Percentiles rank a stretch among this genome's conserved stretches.
phyloP scores from a whole-genome alignment of 2,329 filamentous ascomycete genomes.

The Fusarium lateritium region DNA sequence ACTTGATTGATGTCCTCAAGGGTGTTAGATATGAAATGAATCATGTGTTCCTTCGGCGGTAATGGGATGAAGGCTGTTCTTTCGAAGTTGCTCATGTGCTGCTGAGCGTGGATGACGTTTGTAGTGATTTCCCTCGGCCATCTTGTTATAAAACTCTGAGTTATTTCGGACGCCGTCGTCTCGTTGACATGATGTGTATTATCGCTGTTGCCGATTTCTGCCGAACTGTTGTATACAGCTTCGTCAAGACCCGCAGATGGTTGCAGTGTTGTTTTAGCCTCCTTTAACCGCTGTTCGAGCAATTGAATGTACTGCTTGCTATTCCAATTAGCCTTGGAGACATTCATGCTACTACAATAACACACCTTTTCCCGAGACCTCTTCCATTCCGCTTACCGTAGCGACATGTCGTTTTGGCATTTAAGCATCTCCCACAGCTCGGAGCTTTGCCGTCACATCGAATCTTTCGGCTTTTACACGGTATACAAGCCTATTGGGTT shows the following conservation, averaged over 20 bases:
- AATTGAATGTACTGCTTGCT: not conserved
- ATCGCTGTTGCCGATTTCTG: rapidly evolving
- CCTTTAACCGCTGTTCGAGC: not conserved
- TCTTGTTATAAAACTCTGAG: not conserved
- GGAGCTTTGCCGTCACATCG: not conserved
- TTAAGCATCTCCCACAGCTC: not conserved
- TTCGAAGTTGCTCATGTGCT: not conserved
- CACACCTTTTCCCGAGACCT: not conserved
- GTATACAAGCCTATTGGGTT: slow-evolving; percentile 1
- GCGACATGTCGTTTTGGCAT: not conserved
- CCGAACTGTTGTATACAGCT: too few relatives aligned
- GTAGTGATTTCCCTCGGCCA: not conserved
- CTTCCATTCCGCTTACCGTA: not conserved
- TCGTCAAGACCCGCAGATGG: too few relatives aligned
- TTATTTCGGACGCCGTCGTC: not conserved
- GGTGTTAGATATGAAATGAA: not conserved
- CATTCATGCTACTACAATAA: rapidly evolving
- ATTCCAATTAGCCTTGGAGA: rapidly evolving
- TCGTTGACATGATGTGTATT: rapidly evolving
- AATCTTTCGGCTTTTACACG: not conserved
- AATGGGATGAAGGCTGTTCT: not conserved
- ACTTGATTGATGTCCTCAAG: not conserved
- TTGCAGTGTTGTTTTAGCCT: not conserved
- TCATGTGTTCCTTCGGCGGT: not conserved
- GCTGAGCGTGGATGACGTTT: not conserved